phyloP scores from a whole-genome alignment of 2,329 filamentous ascomycete species.

The Beauveria bassiana region DNA sequence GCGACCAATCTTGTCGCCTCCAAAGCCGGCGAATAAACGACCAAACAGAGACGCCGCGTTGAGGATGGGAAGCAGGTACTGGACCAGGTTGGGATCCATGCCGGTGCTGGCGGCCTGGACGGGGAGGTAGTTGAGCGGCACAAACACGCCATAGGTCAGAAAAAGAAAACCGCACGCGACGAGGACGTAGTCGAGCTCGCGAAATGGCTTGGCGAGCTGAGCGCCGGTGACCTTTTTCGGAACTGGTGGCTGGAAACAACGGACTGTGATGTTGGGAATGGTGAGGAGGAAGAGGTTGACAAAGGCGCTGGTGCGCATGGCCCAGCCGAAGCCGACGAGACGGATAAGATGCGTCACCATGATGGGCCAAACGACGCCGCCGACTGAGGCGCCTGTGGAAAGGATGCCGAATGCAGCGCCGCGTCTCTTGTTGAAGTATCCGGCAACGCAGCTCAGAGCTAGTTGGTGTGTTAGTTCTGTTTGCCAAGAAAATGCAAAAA shows the following conservation, averaged over 20 bases:
- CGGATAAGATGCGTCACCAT: slow-evolving; percentile 29
- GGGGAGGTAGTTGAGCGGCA: slow-evolving; percentile 24
- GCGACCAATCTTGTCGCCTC: slow-evolving; percentile 20
- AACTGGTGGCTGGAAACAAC: slow-evolving; percentile 13
- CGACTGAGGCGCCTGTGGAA: slow-evolving; percentile 28
- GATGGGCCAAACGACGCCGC: slow-evolving; percentile 34
- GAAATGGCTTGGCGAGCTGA: slow-evolving; percentile 22
- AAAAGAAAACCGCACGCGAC: slow-evolving; percentile 21
- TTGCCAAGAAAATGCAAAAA: neutral
- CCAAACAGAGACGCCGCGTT: slow-evolving; percentile 20
- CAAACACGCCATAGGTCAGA: slow-evolving; percentile 26
- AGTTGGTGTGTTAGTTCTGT: neutral
- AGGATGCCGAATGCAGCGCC: slow-evolving; percentile 29
- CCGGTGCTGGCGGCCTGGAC: slow-evolving; percentile 17
- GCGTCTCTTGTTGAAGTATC: slow-evolving; percentile 27
- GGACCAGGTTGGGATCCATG: slow-evolving; percentile 13
- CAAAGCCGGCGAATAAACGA: slow-evolving; percentile 16
- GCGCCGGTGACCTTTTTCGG: slow-evolving; percentile 19
- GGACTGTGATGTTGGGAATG: slow-evolving; percentile 25
- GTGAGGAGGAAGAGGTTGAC: slow-evolving; percentile 26
- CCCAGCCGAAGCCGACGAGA: slow-evolving; percentile 30
- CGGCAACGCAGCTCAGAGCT: slow-evolving; percentile 24
- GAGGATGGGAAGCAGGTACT: slow-evolving; percentile 19
- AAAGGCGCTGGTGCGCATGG: slow-evolving; percentile 31
- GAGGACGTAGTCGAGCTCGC: slow-evolving; percentile 21